Conservation (phyloP, 2,329 filamentous ascomycete species). For the Fusarium sp. region DNA sequence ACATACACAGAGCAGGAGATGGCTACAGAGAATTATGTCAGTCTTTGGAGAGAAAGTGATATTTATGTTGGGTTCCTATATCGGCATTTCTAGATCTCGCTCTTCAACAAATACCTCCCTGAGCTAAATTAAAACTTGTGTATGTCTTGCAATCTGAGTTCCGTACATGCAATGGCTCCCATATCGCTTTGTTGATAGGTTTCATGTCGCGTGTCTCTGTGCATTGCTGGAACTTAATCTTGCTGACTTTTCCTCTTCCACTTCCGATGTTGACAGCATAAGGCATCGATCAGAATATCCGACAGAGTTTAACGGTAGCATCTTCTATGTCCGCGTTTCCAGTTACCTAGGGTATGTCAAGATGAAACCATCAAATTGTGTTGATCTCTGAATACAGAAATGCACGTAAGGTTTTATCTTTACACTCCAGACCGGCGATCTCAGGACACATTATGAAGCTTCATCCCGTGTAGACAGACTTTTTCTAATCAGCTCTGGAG, state of each 20-base stretch:
- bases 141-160: neutral
- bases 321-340: neutral
- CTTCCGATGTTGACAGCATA: neutral
- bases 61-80: neutral
- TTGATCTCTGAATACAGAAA: neutral
- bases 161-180: neutral
- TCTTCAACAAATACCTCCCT: too few relatives aligned
- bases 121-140: too few relatives aligned
- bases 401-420: neutral
- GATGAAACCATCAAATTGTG: neutral
- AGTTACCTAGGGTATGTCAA: neutral
- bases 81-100: too few relatives aligned
- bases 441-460: too few relatives aligned
- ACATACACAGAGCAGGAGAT: neutral
- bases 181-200: neutral
- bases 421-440: too few relatives aligned
- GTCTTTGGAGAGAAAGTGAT: neutral
- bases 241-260: neutral
- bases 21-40: neutral
- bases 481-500: too few relatives aligned
- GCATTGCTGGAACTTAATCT: neutral
- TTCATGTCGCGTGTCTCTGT: neutral
- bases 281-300: neutral
- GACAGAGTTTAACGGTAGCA: neutral
- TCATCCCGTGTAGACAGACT: too few relatives aligned